Evolutionary conservation across 2,329 filamentous ascomycete species (phyloP).

Genomic region (Aspergillus proliferans): DNA sequence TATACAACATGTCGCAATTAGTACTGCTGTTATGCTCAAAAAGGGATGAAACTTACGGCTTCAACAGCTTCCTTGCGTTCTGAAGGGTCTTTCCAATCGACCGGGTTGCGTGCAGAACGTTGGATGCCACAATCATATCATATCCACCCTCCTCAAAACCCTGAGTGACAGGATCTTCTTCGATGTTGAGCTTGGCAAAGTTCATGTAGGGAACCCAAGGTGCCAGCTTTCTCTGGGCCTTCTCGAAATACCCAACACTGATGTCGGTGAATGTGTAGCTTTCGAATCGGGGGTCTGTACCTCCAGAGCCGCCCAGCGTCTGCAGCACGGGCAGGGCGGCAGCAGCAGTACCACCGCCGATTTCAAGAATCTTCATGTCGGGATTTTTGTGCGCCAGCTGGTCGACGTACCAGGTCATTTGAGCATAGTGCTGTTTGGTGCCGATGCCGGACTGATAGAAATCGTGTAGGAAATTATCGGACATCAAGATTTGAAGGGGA

Average conservation of each 20-base stretch:
- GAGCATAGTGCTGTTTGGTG: not conserved
- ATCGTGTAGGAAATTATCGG: not conserved
- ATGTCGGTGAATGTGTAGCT: conserved; percentile 27
- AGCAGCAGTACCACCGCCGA: not conserved
- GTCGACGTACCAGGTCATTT: not conserved
- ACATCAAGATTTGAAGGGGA: not conserved
- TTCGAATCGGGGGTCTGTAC: not conserved
- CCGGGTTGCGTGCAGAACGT: conserved; percentile 29
- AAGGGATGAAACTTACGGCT: not conserved
- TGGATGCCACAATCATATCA: conserved; percentile 30
- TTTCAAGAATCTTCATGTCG: not conserved
- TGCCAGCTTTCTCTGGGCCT: conserved; percentile 19
- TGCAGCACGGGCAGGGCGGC: not conserved
- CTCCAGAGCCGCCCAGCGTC: not conserved
- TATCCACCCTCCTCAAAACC: conserved; percentile 22
- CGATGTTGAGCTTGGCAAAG: conserved; percentile 25
- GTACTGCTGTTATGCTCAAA: not conserved
- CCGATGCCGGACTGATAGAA: not conserved
- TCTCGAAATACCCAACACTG: conserved; percentile 24
- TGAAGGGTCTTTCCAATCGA: not conserved
- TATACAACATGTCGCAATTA: not conserved
- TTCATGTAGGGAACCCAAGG: conserved; percentile 18
- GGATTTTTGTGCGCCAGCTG: not conserved
- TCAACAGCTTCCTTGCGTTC: not conserved
- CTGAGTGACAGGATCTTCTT: conserved; percentile 19